A percentile compares a stretch with the other conserved stretches of the same genome.
Evolutionary conservation across 1,139 yeast species (phyloP).

Genomic region (Magnusiomyces tetraspermus): DNA sequence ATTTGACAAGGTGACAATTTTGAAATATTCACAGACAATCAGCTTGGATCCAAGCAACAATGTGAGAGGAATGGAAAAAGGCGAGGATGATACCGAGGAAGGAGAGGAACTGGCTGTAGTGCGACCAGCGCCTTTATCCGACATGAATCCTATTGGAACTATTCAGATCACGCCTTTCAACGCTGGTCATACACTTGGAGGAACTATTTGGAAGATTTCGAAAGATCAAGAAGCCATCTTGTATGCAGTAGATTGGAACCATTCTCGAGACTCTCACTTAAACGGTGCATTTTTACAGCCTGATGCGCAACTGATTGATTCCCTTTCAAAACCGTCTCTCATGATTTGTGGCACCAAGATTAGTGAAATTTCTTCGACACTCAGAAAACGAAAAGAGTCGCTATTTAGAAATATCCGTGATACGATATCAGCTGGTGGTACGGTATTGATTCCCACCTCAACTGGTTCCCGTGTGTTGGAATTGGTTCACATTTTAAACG

Average conservation of each 20-base stretch:
- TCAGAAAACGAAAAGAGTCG: constrained; percentile 51
- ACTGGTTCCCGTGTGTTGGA: constrained; percentile 81
- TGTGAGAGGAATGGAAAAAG: not conserved
- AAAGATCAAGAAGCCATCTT: constrained; percentile 69
- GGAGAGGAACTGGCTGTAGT: constrained; percentile 4
- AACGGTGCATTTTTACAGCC: constrained; percentile 63
- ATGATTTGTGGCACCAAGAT: constrained; percentile 68
- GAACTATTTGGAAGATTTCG: constrained; percentile 73
- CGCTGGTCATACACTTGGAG: constrained; percentile 92
- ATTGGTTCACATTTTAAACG: constrained; percentile 59
- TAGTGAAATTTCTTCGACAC: constrained; percentile 53
- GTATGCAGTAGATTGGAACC: constrained; percentile 94
- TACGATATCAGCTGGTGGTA: constrained; percentile 60
- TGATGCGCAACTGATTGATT: constrained; percentile 48
- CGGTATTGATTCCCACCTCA: constrained; percentile 74
- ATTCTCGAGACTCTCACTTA: constrained; percentile 75
- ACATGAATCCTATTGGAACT: constrained; percentile 16
- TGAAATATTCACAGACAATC: constrained; percentile 72
- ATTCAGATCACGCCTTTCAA: constrained; percentile 61
- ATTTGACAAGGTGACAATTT: constrained; percentile 56
- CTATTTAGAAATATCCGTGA: constrained; percentile 54
- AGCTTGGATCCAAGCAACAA: constrained; percentile 7
- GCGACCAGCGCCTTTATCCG: not conserved
- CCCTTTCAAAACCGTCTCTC: constrained; percentile 71
- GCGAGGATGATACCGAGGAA: not conserved